Evolutionary conservation across 2,329 filamentous ascomycete genomes (phyloP).

Genomic region (Sarocladium kiliense): DNA sequence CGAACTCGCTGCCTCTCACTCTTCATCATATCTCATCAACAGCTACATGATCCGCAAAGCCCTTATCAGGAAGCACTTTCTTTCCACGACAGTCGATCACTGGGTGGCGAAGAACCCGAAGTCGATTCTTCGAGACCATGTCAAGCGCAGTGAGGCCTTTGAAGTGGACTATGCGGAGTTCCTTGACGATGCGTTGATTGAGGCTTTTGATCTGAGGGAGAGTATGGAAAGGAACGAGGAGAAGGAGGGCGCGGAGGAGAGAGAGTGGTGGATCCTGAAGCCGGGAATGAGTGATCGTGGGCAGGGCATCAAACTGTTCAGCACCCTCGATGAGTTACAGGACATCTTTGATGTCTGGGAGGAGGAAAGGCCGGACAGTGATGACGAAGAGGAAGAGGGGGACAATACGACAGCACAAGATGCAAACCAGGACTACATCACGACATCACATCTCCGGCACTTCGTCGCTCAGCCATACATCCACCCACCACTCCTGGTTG

Average conservation of each 20-base stretch:
- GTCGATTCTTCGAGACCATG: conserved; percentile 62
- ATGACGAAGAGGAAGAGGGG: conserved; percentile 55
- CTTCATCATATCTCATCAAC: conserved; percentile 65
- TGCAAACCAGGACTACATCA: conserved; percentile 51
- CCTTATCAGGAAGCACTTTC: conserved; percentile 91
- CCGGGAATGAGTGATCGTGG: conserved; percentile 96
- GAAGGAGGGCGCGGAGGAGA: conserved; percentile 15
- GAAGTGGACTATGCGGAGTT: conserved; percentile 98
- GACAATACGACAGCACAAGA: conserved; percentile 25
- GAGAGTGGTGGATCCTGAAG: conserved; percentile 97
- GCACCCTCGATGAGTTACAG: conserved; percentile 76
- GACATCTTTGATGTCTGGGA: conserved; percentile 92
- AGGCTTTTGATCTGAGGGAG: conserved; percentile 81
- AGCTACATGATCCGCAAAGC: conserved; percentile 96
- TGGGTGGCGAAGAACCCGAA: conserved; percentile 81
- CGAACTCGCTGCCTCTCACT: conserved; percentile 60
- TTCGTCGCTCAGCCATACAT: conserved; percentile 97
- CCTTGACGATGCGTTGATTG: conserved; percentile 84
- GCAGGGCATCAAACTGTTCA: conserved; percentile 88
- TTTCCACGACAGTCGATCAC: conserved; percentile 75
- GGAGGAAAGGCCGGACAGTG: conserved; percentile 57
- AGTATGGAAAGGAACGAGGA: conserved; percentile 66
- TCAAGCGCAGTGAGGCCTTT: conserved; percentile 77
- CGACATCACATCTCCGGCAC: conserved; percentile 87
- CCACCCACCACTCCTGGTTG: conserved; percentile 70